A percentile compares a stretch with the other conserved stretches of the same genome.
These are phyloP conservation scores for Candida tetrigidarum DNA, from an alignment of 1,139 yeast species.

Conservation along the genomic window DNA sequence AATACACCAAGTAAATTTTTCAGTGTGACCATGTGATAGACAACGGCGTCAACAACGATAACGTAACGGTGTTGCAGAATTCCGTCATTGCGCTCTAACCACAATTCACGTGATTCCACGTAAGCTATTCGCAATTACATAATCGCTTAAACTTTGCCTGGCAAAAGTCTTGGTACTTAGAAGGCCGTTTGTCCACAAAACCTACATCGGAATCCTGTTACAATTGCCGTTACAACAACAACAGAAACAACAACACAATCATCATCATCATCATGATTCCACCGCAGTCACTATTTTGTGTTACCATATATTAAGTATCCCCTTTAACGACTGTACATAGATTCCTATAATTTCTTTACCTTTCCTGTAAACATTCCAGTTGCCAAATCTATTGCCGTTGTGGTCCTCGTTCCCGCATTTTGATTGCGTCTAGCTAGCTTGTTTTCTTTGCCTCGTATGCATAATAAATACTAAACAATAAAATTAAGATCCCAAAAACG, in stretches of 20 bases:
- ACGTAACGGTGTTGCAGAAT: background rate
- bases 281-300: too few species aligned
- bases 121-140: background rate
- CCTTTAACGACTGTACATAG: background rate
- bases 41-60: too few species aligned
- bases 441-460: constrained; percentile 9
- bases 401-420: too few species aligned
- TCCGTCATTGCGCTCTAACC: background rate
- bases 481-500: constrained; percentile 23
- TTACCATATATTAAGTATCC: background rate
- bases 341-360: background rate
- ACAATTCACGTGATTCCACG: background rate
- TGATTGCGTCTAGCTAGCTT: too few species aligned
- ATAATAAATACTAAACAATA: constrained; percentile 26
- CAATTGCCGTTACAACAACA: background rate
- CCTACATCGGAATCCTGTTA: too few species aligned
- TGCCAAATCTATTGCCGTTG: too few species aligned
- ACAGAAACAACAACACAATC: background rate
- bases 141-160: background rate
- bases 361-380: too few species aligned
- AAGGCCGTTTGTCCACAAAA: too few species aligned
- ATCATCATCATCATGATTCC: too few species aligned
- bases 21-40: too few species aligned
- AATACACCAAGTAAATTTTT: too few species aligned
- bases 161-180: too few species aligned